Base-by-base conservation (phyloP, 73 alveolate genomes). In the Tetrahymena malaccensis region DNA sequence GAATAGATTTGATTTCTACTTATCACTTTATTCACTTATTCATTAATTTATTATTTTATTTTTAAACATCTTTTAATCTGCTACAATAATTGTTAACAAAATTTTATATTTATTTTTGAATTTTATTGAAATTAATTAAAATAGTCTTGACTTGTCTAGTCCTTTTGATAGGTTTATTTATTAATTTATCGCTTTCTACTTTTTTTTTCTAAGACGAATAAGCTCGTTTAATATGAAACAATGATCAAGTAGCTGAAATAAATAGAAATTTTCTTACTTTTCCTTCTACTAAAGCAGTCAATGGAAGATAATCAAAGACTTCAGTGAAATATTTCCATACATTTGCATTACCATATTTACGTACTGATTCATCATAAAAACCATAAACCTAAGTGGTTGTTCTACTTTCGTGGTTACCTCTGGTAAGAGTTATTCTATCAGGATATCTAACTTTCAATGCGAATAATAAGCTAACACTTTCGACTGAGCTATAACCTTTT, bases 361-460 rank as follows among this genome's bases (percentile, higher is more conserved):
- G 94, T 94, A 97, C 35, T 95, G 99, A 98, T 96, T 98, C 99
- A 95, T 98, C 99, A 93, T 98, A 98, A 96, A 98, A 98, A 27
- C 99, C 99, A 96, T 98, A 98, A 19, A 98, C 99, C 95, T 98
- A 98, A 43, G 99, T 98, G 84, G 98, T 98, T 97, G 97, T 97
- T 58, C 99, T 85, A 38, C 97, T 94, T 96, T 98, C 99, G 85
- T 98, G 99, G 94, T 98, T 98, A 70, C 99, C 99, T 93, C 98
- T 55, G 55, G 94, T 94, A 85, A 97, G 55, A n/a, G 98, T 94
- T 44, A 98, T 96, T 83, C 97, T 35, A 84, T 93, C 98, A 9
- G 99, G 99, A 94, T 93, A 98, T 31, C 99, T 94, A 27, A 98
- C 97, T 97, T 98, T 98, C 93, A 98, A 70, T 55, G 98, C 97